phyloP scores from a whole-genome alignment of 352 stramenopile species.

The Halophytophthora polymorphica region DNA sequence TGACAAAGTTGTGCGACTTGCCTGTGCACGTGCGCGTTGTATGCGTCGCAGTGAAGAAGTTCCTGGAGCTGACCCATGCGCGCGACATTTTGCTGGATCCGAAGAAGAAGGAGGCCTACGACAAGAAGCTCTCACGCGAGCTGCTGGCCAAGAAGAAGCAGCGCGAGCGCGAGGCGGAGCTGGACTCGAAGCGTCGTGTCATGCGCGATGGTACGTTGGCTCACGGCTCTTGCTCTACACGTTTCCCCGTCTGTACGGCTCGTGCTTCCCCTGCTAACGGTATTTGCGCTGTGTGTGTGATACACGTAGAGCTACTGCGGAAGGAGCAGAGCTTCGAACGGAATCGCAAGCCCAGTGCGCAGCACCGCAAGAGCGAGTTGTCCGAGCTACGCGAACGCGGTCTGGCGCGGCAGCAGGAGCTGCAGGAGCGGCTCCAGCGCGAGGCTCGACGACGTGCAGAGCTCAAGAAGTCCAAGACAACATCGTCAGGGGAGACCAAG shows the following conservation, averaged over 20 bases:
- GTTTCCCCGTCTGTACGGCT: background rate
- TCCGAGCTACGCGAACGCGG: conserved; percentile 53
- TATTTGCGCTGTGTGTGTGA: background rate
- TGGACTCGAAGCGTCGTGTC: conserved; percentile 51
- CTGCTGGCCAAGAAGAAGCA: conserved; percentile 64
- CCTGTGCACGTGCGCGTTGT: background rate
- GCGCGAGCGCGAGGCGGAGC: conserved; percentile 55
- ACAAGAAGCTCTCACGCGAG: conserved; percentile 70
- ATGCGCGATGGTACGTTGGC: conserved; percentile 54
- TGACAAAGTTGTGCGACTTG: conserved; percentile 1
- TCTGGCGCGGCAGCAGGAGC: conserved; percentile 46
- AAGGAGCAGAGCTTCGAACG: conserved; percentile 54
- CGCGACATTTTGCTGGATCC: conserved; percentile 74
- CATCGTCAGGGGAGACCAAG: conserved; percentile 28
- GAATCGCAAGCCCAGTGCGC: conserved; percentile 26
- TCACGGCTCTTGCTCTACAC: conserved; percentile 1
- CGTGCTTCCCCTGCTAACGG: background rate
- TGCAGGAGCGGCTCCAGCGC: conserved; percentile 43
- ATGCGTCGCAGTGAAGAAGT: conserved; percentile 62
- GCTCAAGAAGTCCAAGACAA: conserved; percentile 21
- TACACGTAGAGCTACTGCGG: conserved; percentile 45
- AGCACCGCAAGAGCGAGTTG: conserved; percentile 44
- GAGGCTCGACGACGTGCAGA: conserved; percentile 42
- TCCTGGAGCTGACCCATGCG: conserved; percentile 75
- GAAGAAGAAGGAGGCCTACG: conserved; percentile 79